phyloP scores from a whole-genome alignment of 345 rosid species.

The Nasturtium officinale region DNA sequence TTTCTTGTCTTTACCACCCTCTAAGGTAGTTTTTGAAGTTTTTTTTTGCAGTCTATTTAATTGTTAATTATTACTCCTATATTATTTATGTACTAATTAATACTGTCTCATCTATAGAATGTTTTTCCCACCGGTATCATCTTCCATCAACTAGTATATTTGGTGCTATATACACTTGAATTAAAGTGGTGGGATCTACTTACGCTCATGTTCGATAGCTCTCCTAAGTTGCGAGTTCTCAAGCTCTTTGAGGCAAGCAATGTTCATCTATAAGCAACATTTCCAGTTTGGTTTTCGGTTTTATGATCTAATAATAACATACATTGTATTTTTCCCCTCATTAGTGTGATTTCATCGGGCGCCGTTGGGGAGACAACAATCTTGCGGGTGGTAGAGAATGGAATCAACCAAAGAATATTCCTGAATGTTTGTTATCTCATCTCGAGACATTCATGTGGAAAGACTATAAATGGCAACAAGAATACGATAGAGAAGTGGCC shows the following conservation, averaged over 20 bases:
- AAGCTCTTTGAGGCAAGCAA: not conserved
- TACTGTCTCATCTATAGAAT: not conserved
- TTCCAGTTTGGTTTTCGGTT: not conserved
- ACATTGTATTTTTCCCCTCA: not conserved
- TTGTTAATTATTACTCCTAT: not conserved
- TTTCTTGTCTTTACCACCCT: not conserved
- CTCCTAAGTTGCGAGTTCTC: conserved; percentile 17
- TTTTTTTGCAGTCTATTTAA: not conserved
- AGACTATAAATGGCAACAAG: not conserved
- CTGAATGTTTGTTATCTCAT: not conserved
- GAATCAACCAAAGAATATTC: not conserved
- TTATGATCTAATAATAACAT: not conserved
- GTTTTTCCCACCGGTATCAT: not conserved
- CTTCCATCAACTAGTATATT: not conserved
- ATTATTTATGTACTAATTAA: not conserved
- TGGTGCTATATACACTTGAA: not conserved
- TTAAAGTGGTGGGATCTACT: not conserved
- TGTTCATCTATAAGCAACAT: not conserved
- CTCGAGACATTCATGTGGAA: not conserved
- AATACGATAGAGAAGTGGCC: not conserved
- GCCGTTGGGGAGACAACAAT: not conserved
- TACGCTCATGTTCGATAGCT: not conserved
- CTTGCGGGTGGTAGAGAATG: not conserved
- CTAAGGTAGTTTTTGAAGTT: not conserved
- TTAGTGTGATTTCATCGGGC: not conserved